Evolutionary conservation across 2,329 filamentous ascomycete species (phyloP), one percentile per base, ranked within the genome.

Genomic region (Botrytis tulipae): DNA sequence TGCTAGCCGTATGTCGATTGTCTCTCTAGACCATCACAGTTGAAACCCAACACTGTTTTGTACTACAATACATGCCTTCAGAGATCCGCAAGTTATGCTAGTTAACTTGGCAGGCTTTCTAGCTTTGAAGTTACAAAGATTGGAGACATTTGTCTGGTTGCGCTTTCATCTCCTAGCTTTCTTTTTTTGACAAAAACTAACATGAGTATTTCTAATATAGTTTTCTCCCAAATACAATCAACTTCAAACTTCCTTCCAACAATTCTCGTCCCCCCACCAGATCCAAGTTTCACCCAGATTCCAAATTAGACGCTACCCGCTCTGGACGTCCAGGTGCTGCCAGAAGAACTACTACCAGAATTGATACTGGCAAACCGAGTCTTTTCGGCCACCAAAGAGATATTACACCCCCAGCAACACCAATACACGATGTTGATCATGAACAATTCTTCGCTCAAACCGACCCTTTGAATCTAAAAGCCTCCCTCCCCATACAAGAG

Each of bases 181-280:
- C 71, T 61, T 32, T 68, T n/a, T 46, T 66, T 51, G 46, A 54
- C 37, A 70, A 37, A 61, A 35, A 25, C 61, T 66, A 25, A 57
- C 48, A 37, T 35, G 6, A 25, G 32, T 22, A 12, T 44, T 35
- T 42, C 42, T 12, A 32, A 18, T 51, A 20, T 81, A 97, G 95
- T 73, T 97, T 97, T 81, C 88, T 98, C 51, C 95, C 95, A 48
- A 95, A 97, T 82, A 98, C 95, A 59, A 87, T 97, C 80, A 91
- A 97, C 82, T 98, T 98, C 82, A 91, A 91, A 78, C 86, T 93
- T 73, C 88, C 89, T 18, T 86, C 86, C 57, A 79, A 75, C 73
- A 86, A 85, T 46, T 84, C 85, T 70, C 65, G 65, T 25, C 65
- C 65, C 9, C 83, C 82, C 9, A 70, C 48, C n/a, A 29, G 51